phyloP scores from a whole-genome alignment of 1,284 basidiomycete genomes.

The Ceratobasidium sp. region DNA sequence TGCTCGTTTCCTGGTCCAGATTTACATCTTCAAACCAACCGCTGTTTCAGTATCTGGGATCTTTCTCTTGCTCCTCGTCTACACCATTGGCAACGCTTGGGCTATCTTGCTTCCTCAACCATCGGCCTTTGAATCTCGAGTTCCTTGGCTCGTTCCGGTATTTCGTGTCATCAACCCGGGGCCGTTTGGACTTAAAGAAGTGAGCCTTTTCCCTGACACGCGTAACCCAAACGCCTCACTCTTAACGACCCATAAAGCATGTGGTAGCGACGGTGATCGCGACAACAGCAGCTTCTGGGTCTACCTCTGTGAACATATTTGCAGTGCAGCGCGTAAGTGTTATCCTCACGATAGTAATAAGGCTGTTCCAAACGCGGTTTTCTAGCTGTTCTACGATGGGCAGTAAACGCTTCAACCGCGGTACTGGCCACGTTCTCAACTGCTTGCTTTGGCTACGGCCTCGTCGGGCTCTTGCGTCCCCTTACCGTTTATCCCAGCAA shows the following conservation, averaged over 20 bases:
- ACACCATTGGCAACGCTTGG: slow-evolving; percentile 68
- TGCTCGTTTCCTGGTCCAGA: slow-evolving; percentile 57
- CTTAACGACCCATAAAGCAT: slow-evolving; percentile 61
- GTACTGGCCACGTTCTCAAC: slow-evolving; percentile 76
- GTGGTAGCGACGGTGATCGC: slow-evolving; percentile 72
- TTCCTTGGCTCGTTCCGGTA: slow-evolving; percentile 59
- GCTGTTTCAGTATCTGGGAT: slow-evolving; percentile 67
- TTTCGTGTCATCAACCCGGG: slow-evolving; percentile 71
- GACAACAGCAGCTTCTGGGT: slow-evolving; percentile 68
- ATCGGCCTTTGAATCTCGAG: slow-evolving; percentile 60
- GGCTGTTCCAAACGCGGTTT: not conserved
- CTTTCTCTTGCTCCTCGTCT: slow-evolving; percentile 72
- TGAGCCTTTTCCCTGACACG: slow-evolving; percentile 51
- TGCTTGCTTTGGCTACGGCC: slow-evolving; percentile 74
- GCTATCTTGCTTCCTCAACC: slow-evolving; percentile 58
- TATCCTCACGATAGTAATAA: not conserved
- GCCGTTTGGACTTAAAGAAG: slow-evolving; percentile 72
- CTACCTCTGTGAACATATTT: slow-evolving; percentile 69
- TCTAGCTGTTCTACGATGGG: slow-evolving; percentile 71
- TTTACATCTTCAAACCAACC: slow-evolving; percentile 73
- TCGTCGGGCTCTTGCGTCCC: slow-evolving; percentile 69
- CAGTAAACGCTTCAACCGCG: slow-evolving; percentile 69
- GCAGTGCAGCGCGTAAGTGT: slow-evolving; percentile 69
- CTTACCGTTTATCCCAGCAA: slow-evolving; percentile 77
- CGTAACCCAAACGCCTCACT: slow-evolving; percentile 12